Conservation (phyloP, 768 basidiomycete species). For the Nidula microcarpa region DNA sequence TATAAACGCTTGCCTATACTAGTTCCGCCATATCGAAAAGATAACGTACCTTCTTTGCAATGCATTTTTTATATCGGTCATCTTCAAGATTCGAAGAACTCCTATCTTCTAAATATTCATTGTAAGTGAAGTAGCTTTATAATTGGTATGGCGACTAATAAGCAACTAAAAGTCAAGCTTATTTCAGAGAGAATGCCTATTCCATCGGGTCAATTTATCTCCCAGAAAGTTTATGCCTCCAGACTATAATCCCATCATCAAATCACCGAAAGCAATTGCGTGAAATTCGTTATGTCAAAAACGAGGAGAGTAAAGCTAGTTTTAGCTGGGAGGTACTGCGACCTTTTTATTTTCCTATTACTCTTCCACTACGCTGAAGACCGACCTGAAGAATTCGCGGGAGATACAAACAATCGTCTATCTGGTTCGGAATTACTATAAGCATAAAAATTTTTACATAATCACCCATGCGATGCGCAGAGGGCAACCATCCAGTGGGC, state of each 20-base stretch:
- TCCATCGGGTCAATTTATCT: constrained; percentile 47
- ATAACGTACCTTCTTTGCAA: constrained; percentile 29
- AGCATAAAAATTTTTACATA: constrained; percentile 32
- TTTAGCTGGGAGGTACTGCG: constrained; percentile 41
- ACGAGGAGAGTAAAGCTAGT: constrained; percentile 29
- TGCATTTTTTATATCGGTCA: constrained; percentile 48
- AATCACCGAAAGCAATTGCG: constrained; percentile 26
- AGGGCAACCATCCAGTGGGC: constrained; percentile 33
- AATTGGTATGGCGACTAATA: not conserved
- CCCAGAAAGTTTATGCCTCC: constrained; percentile 34
- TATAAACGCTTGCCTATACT: not conserved
- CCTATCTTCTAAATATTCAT: constrained; percentile 43
- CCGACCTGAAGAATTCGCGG: constrained; percentile 28
- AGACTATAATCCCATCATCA: constrained; percentile 35
- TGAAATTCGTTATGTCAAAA: constrained; percentile 44
- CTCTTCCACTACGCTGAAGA: no score
- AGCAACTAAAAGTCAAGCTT: not conserved
- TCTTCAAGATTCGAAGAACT: constrained; percentile 12
- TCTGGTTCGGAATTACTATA: constrained; percentile 39
- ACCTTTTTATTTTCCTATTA: no score
- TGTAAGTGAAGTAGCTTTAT: constrained; percentile 25
- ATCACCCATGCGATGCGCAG: constrained; percentile 58
- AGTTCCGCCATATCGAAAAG: constrained; percentile 54
- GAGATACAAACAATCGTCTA: constrained; percentile 38
- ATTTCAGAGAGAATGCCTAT: constrained; percentile 48